phyloP scores from a whole-genome alignment of 768 basidiomycete species.

The Favolaschia claudopus region DNA sequence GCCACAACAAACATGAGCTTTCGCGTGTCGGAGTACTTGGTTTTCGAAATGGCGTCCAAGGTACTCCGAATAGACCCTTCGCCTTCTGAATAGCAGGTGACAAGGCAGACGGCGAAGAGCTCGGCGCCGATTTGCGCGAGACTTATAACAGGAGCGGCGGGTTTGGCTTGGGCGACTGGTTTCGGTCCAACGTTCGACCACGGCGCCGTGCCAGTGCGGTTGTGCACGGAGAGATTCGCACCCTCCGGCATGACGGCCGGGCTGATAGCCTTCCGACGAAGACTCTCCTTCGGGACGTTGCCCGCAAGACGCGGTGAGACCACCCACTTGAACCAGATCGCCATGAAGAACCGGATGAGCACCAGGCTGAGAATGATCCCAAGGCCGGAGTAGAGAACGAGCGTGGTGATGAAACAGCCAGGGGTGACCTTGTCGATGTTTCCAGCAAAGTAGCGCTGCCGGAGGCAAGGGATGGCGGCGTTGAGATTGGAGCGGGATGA shows the following conservation, averaged over 20 bases:
- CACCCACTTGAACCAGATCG: constrained; percentile 97
- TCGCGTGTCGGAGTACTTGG: constrained; percentile 89
- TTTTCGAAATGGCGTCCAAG: constrained; percentile 90
- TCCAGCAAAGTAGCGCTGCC: constrained; percentile 88
- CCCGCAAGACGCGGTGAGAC: constrained; percentile 83
- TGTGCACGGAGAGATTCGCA: constrained; percentile 93
- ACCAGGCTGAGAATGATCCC: constrained; percentile 92
- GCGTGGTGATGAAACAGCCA: constrained; percentile 89
- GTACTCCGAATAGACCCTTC: constrained; percentile 92
- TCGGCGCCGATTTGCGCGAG: constrained; percentile 93
- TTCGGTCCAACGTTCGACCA: constrained; percentile 77
- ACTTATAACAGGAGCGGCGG: constrained; percentile 75
- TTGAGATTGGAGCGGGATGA: constrained; percentile 71
- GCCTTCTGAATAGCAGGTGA: constrained; percentile 98
- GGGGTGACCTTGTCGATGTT: constrained; percentile 97
- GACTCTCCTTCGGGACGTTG: constrained; percentile 72
- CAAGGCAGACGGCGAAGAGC: constrained; percentile 92
- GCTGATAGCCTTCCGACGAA: constrained; percentile 86
- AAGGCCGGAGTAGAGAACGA: constrained; percentile 90
- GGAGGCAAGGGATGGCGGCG: constrained; percentile 79
- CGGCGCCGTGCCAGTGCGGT: constrained; percentile 90
- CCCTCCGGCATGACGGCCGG: constrained; percentile 97
- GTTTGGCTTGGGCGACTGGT: constrained; percentile 60
- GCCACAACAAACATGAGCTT: constrained; percentile 95
- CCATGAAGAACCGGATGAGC: constrained; percentile 93